phyloP scores from a whole-genome alignment of 208 protist species.

The Leptomonas pyrrhocoris region DNA sequence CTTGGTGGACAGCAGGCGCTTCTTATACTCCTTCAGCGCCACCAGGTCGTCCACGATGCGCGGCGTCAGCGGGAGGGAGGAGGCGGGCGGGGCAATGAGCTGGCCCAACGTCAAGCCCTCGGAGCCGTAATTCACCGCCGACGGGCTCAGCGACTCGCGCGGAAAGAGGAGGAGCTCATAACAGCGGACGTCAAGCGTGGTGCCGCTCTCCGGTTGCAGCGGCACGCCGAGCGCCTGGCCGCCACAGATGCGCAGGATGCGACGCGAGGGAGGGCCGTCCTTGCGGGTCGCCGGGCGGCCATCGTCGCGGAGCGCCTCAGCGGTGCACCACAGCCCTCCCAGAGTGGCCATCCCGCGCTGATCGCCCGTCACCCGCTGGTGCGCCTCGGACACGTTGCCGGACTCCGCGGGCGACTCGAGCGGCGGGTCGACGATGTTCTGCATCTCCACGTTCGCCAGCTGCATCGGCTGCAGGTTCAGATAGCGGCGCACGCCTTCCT shows the following conservation, averaged over 20 bases:
- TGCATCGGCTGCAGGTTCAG: constrained; percentile 79
- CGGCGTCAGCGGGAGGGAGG: constrained; percentile 72
- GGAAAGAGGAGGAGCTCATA: constrained; percentile 81
- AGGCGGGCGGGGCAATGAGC: constrained; percentile 56
- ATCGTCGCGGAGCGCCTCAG: constrained; percentile 55
- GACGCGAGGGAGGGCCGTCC: constrained; percentile 44
- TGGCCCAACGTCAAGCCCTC: constrained; percentile 69
- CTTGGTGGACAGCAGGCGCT: constrained; percentile 54
- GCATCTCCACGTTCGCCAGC: constrained; percentile 54
- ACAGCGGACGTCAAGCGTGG: constrained; percentile 57
- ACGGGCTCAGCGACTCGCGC: constrained; percentile 52
- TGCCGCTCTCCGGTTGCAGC: constrained; percentile 24
- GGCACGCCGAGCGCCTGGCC: constrained; percentile 51
- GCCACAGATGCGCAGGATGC: constrained; percentile 82
- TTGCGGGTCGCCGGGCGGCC: constrained; percentile 40
- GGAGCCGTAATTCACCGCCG: constrained; percentile 60
- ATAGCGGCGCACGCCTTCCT: constrained; percentile 55
- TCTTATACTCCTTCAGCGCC: constrained; percentile 66
- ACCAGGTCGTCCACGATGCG: constrained; percentile 62
- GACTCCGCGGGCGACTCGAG: constrained; percentile 29
- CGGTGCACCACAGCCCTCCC: constrained; percentile 78
- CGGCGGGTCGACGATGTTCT: constrained; percentile 38
- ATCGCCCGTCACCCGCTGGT: constrained; percentile 10
- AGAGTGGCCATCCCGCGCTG: constrained; percentile 54
- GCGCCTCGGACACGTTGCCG: constrained; percentile 6